Evolutionary conservation across 2,329 filamentous ascomycete genomes (phyloP).

Genomic region (Phyllosticta citribraziliensis): DNA sequence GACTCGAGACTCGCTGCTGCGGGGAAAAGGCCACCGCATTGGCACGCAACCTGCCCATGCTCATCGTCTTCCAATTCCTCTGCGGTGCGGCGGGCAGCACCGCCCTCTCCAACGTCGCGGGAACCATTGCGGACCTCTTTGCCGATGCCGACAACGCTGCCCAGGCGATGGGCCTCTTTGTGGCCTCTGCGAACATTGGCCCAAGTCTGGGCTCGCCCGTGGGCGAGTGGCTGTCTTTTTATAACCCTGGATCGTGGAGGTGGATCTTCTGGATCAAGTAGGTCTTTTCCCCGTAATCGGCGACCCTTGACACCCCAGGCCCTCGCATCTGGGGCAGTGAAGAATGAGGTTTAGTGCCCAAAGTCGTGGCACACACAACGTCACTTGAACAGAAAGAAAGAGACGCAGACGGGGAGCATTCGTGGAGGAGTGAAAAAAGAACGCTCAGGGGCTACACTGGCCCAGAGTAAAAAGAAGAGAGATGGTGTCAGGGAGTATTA

Average conservation of each 20-base stretch:
- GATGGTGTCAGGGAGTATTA: too few relatives aligned
- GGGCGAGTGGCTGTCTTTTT: slow-evolving; percentile 9
- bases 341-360: background rate
- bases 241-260: slow-evolving; percentile 8
- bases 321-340: background rate
- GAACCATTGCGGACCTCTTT: slow-evolving; percentile 10
- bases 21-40: slow-evolving; percentile 4
- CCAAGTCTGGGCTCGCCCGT: slow-evolving; percentile 8
- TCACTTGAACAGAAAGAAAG: background rate
- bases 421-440: background rate
- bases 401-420: background rate
- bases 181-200: slow-evolving; percentile 9
- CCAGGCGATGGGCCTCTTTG: slow-evolving; percentile 11
- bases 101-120: slow-evolving; percentile 10
- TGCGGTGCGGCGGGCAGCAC: slow-evolving; percentile 10
- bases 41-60: slow-evolving; percentile 9
- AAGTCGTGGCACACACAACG: background rate
- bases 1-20: background rate
- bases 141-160: slow-evolving; percentile 11
- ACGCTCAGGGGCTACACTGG: too few relatives aligned
- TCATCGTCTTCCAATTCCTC: slow-evolving; percentile 11
- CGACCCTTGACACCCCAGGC: background rate
- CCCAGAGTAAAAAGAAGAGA: too few relatives aligned
- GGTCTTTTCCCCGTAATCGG: background rate
- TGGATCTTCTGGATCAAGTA: slow-evolving; percentile 12